Conservation (phyloP, 352 stramenopile species). For the Phytophthora fragariae region DNA sequence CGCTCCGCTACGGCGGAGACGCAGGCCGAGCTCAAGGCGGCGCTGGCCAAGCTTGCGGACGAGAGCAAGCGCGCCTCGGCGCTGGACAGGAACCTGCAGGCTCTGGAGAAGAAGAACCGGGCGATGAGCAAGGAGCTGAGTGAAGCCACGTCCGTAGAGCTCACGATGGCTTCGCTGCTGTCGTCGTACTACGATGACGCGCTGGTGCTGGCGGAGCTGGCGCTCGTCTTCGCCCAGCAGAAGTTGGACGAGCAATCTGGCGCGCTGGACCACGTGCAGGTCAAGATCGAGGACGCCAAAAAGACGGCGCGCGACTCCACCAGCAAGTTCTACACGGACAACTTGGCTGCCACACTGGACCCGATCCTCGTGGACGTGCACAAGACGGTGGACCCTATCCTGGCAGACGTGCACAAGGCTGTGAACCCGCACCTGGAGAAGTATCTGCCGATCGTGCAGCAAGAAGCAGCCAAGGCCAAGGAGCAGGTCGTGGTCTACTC, state of each 20-base stretch:
- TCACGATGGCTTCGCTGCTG: constrained; percentile 71
- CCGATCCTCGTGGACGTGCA: constrained; percentile 66
- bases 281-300: constrained; percentile 54
- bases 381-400: constrained; percentile 64
- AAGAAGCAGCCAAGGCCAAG: constrained; percentile 51
- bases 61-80: constrained; percentile 40
- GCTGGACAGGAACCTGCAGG: constrained; percentile 30
- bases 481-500: constrained; percentile 47
- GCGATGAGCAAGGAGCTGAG: constrained; percentile 61
- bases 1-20: constrained; percentile 12
- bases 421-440: constrained; percentile 66
- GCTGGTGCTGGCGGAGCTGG: constrained; percentile 57
- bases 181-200: constrained; percentile 85
- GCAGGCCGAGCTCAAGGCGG: constrained; percentile 45
- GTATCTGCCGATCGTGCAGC: constrained; percentile 63
- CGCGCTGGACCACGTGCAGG: constrained; percentile 61
- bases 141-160: constrained; percentile 56
- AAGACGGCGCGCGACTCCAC: constrained; percentile 52
- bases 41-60: constrained; percentile 42
- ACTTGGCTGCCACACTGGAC: constrained; percentile 73
- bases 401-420: constrained; percentile 54
- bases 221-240: constrained; percentile 46
- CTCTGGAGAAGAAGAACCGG: constrained; percentile 72
- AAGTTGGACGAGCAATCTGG: constrained; percentile 55
- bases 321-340: constrained; percentile 72